Conservation (phyloP, 2,329 filamentous ascomycete genomes). For the Fusarium succisae region DNA sequence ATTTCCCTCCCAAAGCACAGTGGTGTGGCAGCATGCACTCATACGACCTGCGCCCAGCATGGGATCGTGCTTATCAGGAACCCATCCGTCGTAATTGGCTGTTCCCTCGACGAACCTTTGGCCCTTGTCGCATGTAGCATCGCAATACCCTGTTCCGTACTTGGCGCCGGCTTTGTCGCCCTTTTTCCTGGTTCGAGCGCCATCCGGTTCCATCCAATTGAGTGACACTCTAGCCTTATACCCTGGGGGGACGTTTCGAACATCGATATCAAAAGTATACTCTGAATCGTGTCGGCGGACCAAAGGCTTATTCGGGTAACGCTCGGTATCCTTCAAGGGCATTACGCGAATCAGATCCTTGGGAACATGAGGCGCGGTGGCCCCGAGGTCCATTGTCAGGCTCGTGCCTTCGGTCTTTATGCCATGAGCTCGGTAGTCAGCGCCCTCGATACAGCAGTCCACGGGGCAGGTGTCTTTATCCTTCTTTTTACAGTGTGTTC, state of each 20-base stretch:
- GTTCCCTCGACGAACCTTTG: conserved; percentile 66
- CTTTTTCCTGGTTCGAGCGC: conserved; percentile 59
- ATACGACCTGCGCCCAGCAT: conserved; percentile 61
- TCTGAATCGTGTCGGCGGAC: conserved; percentile 62
- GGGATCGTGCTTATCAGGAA: conserved; percentile 59
- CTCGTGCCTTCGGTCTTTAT: conserved; percentile 60
- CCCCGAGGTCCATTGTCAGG: conserved; percentile 65
- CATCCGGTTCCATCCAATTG: conserved; percentile 67
- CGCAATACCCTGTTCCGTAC: conserved; percentile 67
- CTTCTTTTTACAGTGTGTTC: background rate
- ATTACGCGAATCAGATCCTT: conserved; percentile 65
- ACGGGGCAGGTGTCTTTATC: background rate
- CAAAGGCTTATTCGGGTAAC: conserved; percentile 69
- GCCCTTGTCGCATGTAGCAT: conserved; percentile 60
- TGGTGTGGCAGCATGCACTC: conserved; percentile 68
- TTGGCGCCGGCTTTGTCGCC: conserved; percentile 63
- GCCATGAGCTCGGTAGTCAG: conserved; percentile 62
- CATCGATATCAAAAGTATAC: conserved; percentile 76
- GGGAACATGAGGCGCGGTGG: conserved; percentile 58
- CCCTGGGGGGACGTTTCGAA: conserved; percentile 73
- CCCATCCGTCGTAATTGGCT: conserved; percentile 62
- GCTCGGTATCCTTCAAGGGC: conserved; percentile 67
- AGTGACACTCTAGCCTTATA: conserved; percentile 77
- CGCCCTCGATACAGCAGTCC: conserved; percentile 61
- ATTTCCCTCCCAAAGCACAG: conserved; percentile 73